Base-by-base conservation (phyloP, 768 basidiomycete genomes). In the Termitomyces sp. region DNA sequence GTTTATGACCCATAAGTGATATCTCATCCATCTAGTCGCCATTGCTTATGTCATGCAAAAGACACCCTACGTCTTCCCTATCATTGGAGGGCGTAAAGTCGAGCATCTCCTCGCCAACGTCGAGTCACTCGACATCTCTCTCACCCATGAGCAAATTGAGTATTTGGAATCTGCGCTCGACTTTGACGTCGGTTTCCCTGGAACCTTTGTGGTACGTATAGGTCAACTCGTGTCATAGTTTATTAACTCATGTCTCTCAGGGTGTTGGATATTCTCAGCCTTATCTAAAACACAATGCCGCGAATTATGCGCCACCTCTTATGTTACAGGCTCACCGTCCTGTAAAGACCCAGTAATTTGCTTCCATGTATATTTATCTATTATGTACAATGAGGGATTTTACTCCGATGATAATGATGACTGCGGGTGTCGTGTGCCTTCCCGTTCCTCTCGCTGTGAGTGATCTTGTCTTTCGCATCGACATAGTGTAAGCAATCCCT, bases 31-130 rank as follows among this genome's bases (percentile, higher is more conserved):
- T 24, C 2, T 44, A 79, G 80, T 82, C 4, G 81, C 81, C 8
- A 78, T 85, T 59, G 80, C 81, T 15, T 84, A 82, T 58, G 69
- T 84, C 12, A 70, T 84, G 69, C 79, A 82, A 45, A 85, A 84
- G 66, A 72, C 78, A 6, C 76, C 78, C 0, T 81, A 74, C 54
- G 79, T 81, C 0, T 83, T 83, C 69, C 81, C 81, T 0, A 72
- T 83, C 58, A 67, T 83, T 30, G 81, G 81, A 4, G 78, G 80
- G 0, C 73, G 81, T 53, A 85, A 82, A 63, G 68, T 81, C 45
- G 80, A 81, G 65, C 79, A 85, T 37, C 67, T 85, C 22, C 49
- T 70, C 45, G 75, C 75, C 46, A 86, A 84, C 63, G 57, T 84
- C 20, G 75, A 83, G 63, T 81, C 82, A 3, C 66, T 84, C 6